Evolutionary conservation across 805 yeast species (phyloP).

Genomic region (Metschnikowia peoriensis): DNA sequence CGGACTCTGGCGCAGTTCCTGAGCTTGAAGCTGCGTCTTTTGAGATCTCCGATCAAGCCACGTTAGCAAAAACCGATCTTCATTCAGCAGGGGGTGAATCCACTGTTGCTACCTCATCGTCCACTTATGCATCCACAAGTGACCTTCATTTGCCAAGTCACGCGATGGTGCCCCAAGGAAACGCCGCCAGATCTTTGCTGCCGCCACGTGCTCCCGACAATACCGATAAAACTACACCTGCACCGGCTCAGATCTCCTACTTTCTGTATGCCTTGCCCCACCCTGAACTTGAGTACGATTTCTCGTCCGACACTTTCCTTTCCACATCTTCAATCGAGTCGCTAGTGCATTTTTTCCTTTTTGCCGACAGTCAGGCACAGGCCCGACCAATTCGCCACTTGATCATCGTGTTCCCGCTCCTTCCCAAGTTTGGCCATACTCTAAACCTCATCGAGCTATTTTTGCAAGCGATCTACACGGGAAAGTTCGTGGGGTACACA

Average conservation of each 20-base stretch:
- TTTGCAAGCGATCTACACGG: constrained; percentile 23
- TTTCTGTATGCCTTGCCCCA: constrained; percentile 30
- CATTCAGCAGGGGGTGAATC: constrained; percentile 3
- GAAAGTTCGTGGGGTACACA: constrained; percentile 23
- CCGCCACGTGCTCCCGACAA: neutral
- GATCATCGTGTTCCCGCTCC: constrained; percentile 33
- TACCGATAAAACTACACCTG: neutral
- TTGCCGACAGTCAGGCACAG: constrained; percentile 19
- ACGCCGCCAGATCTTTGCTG: neutral
- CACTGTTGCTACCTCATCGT: constrained; percentile 3
- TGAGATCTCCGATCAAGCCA: neutral
- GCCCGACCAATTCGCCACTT: constrained; percentile 15
- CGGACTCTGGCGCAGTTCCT: neutral
- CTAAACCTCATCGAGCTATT: constrained; percentile 22
- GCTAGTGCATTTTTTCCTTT: constrained; percentile 68
- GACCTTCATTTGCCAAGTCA: neutral
- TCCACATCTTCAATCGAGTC: constrained; percentile 65
- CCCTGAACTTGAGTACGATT: constrained; percentile 45
- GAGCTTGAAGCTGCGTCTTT: constrained; percentile 1
- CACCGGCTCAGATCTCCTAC: constrained; percentile 22
- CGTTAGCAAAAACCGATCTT: neutral
- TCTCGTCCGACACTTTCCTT: constrained; percentile 29
- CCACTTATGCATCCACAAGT: constrained; percentile 2
- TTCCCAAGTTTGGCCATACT: constrained; percentile 32
- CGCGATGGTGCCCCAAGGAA: neutral